Evolutionary conservation across 2,329 filamentous ascomycete genomes (phyloP), one percentile per base, ranked within the genome.

Genomic region (Trichoderma lentiforme): DNA sequence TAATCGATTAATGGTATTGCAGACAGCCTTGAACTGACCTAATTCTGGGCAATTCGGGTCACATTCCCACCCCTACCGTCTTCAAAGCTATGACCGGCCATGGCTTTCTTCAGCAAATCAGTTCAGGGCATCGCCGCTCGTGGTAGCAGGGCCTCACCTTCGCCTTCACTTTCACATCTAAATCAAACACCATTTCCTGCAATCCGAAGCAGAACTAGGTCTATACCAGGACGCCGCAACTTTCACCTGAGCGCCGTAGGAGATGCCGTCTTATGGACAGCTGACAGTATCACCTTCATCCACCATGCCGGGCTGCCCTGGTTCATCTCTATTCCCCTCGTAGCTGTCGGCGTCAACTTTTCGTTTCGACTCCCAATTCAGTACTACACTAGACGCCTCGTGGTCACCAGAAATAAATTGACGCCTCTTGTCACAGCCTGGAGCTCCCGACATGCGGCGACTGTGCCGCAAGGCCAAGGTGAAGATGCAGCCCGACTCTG

Each of bases 251-350:
- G 77, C 51, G 72, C 77, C 34, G 72, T 82, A 24, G 77, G 76
- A 9, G 78, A 80, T n/a, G 76, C 76, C 51, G 77, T 86, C 68
- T 76, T 83, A 30, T 74, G 78, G 63, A 81, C 85, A 4, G 83
- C 86, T 36, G 78, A 84, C 66, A 76, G 82, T 72, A 82, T 89
- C 64, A 77, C 82, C 43, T 79, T 79, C 60, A 68, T 86, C 11
- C 87, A 90, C 76, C 71, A 76, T 62, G 81, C 81, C 28, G 82
- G 83, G 47, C 76, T 85, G 1, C 86, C 87, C 1, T 90, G 88
- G 88, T 88, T 82, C 74, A 74, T 88, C 36, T 82, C 84, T 32
- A 86, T 90, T 61, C 87, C 88, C 5, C 80, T 86, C n/a, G 79
- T 86, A 15, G 86, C 86, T 7, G 73, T 88, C 2, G 77, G 80